Evolutionary conservation across 2,329 filamentous ascomycete species (phyloP), one percentile per base, ranked within the genome.

Genomic region (Leptographium wingfieldii): DNA sequence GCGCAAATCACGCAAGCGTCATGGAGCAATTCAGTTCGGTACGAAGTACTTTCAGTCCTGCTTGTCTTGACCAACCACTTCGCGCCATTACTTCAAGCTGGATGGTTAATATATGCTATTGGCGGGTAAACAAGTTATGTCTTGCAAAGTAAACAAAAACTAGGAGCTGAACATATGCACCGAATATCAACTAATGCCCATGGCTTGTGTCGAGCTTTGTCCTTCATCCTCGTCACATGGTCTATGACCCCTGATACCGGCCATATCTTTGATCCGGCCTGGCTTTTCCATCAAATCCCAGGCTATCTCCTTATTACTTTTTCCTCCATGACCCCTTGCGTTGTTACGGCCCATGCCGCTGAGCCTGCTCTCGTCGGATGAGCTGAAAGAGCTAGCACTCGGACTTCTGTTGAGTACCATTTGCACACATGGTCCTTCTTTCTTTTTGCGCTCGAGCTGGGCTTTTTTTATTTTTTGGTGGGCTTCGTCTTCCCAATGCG

Each of bases 401-500:
- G 75, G 73, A 65, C 78, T 84, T 51, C 76, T 74, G 68, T 83
- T 82, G 68, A 81, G 74, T 46, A 85, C 79, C 72, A 85, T 76
- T 59, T 77, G 73, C 40, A 85, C 66, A 61, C 74, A 69, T 10
- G 68, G 66, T 10, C 64, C 80, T 66, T 81, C 77, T 49, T 75
- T 75, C 77, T 88, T 88, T 80, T 94, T 96, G 65, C 80, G 74
- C 61, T 86, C 81, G 31, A 83, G 76, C 74, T 96, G 92, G 62
- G 84, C 80, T 51, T 84, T 74, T 76, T 96, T 96, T 76, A 95
- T 80, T 62, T 83, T 77, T 52, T 79, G 73, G 72, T 95, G 85
- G 64, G 83, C 77, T 62, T 92, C 80, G 11, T 89, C 87, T 60
- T 90, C 89, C 74, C 89, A 95, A 68, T 91, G 87, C 66, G 92